A percentile compares a stretch with the other conserved stretches of the same genome.
phyloP scores from a whole-genome alignment of 306 rosid genomes.

The Cucurbita pepo region DNA sequence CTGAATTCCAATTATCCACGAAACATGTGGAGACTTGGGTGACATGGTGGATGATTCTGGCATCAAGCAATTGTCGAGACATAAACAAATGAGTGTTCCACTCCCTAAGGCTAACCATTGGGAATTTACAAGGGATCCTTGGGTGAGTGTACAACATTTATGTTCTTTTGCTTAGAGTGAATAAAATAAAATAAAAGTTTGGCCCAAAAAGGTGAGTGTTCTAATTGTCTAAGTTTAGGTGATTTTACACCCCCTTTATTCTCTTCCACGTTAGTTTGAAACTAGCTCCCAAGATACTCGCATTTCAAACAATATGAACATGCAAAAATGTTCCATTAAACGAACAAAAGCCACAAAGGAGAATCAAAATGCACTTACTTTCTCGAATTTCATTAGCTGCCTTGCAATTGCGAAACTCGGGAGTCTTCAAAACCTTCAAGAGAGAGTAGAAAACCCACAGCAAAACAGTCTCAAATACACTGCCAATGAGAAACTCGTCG shows the following conservation, averaged over 20 bases:
- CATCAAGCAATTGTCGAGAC: not conserved
- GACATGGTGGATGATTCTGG: not conserved
- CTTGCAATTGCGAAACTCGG: conserved; percentile 52
- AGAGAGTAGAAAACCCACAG: not conserved
- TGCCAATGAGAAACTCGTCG: not conserved
- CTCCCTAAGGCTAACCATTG: not conserved
- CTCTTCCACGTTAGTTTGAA: not conserved
- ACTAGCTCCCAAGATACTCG: not conserved
- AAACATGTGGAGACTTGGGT: not conserved
- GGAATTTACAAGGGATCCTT: not conserved
- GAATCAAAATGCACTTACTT: conserved; percentile 31
- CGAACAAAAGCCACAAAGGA: not conserved
- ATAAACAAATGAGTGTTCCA: not conserved
- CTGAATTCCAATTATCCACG: not conserved
- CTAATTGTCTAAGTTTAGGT: no score
- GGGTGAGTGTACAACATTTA: not conserved
- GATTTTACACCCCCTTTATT: not conserved
- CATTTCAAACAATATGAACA: not conserved
- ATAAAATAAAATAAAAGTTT: no score
- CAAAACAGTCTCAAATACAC: not conserved
- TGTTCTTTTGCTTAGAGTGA: not conserved
- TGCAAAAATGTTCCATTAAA: not conserved
- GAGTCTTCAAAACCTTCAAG: conserved; percentile 48
- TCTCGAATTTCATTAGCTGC: conserved; percentile 58
- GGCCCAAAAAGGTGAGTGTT: no score